Evolutionary conservation across 2,329 filamentous ascomycete species (phyloP), one percentile per base, ranked within the genome.

Genomic region (Plectosphaerella sp.): DNA sequence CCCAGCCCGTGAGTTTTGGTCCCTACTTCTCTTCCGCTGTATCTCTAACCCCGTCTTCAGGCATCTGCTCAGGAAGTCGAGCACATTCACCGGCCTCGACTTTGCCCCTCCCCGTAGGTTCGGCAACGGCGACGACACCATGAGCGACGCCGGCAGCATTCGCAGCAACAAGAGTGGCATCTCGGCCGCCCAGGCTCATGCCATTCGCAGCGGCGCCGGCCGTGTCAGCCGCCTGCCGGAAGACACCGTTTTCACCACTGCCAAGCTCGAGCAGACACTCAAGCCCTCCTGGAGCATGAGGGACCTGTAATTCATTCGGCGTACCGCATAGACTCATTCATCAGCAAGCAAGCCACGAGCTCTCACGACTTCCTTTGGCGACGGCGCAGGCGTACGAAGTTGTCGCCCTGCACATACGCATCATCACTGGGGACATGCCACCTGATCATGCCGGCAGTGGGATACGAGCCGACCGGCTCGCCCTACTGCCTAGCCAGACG

Each of bases 201-300:
- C 89, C 61, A 85, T 96, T 61, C 88, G 91, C 58, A 81, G 75
- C 52, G 92, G 92, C 58, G 91, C 91, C 45, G 93, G 95, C 63
- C 88, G 92, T 57, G 83, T 97, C 58, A 94, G 89, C 65, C 85
- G 89, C 48, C 80, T 97, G 55, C 91, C 92, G 0, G 86, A 84
- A 53, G 90, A 92, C 59, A 82, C 86, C 43, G 89, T 96, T 53
- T 92, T 91, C 58, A 91, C 89, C 4, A 79, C 78, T 62, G 82
- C 87, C 35, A 83, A 90, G 52, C 69, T 93, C 66, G 70, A 74
- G 52, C 70, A 83, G 58, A 74, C 75, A 59, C 72, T 86, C 55
- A 85, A 84, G 70, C 83, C 82, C 43, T 69, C 72, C 49, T 85
- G 82, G 82, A 70, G 65, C 57, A 77, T 84, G 71, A 77, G 79